Evolutionary conservation across 495 filamentous ascomycete genomes (phyloP), one percentile per base, ranked within the genome.

Genomic region (Opeltia flavorubescens): DNA sequence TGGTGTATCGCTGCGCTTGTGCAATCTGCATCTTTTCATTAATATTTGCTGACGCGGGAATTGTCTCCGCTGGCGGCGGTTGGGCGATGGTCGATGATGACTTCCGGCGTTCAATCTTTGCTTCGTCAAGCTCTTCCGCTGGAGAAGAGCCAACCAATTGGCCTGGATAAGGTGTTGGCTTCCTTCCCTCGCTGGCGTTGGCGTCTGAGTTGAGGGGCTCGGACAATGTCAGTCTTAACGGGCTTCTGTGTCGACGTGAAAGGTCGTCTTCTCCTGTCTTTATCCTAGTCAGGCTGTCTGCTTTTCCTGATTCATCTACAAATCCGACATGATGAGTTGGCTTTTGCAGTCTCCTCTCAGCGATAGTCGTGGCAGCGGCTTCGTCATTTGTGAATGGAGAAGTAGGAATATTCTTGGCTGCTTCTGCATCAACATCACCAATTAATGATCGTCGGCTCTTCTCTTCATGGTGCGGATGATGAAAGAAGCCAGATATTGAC

Each of bases 291-390:
- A 24, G 34, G 41, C 31, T 50, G 23, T 40, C 30, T 25, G 12
- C 28, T 13, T 15, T 34, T 28, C 24, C 26, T 11, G 35, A 20
- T 13, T 46, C 33, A 40, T 74, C 62, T 11, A 65, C 68, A 53
- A 84, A 82, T 15, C 73, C 78, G 43, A 83, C 74, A 55, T 77
- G 69, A 28, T 55, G 55, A 28, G 50, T 49, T 47, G 53, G 52
- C 25, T 52, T 50, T 29, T 54, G 46, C 23, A 50, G 50, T 17
- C 53, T 49, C 29, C 53, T 43, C 29, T 49, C 49, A 25, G 50
- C 53, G 13, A 53, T 55, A 2, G 53, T 50, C 30, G 39, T 43
- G 15, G 27, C 1, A 5, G 15, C 21, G 4, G 4, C 38, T 1
- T 41, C 18, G 13, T 23, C 11, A 4, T 5, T 20, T 25, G 38